Percentiles rank a stretch among this genome's conserved stretches.
phyloP scores from a whole-genome alignment of 441 rosid genomes.

The Biscutella auriculata region DNA sequence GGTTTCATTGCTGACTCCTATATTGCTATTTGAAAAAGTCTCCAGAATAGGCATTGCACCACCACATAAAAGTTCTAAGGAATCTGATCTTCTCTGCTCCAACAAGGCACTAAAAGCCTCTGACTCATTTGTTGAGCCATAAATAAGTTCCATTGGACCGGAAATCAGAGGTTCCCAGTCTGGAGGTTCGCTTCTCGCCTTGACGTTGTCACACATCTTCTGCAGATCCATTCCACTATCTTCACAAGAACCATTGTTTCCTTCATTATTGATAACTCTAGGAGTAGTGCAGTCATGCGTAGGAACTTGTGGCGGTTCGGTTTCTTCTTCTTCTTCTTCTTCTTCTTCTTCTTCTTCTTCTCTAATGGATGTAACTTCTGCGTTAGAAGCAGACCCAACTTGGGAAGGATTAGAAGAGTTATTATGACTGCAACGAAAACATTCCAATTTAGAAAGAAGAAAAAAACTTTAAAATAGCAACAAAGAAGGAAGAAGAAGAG shows the following conservation, averaged over 20 bases:
- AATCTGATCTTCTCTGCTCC: constrained; percentile 38
- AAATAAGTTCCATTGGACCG: constrained; percentile 38
- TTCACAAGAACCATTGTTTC: neutral
- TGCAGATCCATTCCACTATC: constrained; percentile 17
- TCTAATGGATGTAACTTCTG: constrained; percentile 35
- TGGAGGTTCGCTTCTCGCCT: constrained; percentile 26
- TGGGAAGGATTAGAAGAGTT: constrained; percentile 24
- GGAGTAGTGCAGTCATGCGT: constrained; percentile 25
- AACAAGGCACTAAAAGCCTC: constrained; percentile 43
- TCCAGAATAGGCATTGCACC: neutral
- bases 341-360: constrained; percentile 48
- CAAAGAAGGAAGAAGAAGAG: neutral
- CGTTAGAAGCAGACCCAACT: constrained; percentile 19
- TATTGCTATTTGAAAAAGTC: neutral
- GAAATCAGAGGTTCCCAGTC: constrained; percentile 59
- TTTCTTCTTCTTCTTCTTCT: constrained; percentile 42
- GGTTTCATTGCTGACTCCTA: neutral
- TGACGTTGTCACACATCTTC: constrained; percentile 20
- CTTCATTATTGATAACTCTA: neutral
- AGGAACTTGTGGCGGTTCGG: neutral
- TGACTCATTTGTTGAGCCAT: constrained; percentile 33
- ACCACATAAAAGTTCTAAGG: constrained; percentile 11
- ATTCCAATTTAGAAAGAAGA: neutral
- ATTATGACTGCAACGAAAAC: constrained; percentile 3
- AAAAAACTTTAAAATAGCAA: constrained; percentile 7